Evolutionary conservation across 352 stramenopile genomes (phyloP).

Genomic region (Phytopythium sindhum): DNA sequence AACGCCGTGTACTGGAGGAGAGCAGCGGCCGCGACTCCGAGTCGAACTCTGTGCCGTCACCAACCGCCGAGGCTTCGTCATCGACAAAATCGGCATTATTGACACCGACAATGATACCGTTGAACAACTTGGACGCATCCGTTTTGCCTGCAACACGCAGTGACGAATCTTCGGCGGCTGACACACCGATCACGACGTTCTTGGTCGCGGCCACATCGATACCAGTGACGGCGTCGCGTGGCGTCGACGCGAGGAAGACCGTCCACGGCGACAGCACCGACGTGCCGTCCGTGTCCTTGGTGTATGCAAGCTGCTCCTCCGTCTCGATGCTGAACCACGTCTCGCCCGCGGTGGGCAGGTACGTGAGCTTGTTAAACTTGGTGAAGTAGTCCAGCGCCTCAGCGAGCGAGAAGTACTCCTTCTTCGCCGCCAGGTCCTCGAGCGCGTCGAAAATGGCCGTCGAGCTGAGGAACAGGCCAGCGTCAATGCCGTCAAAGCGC

Average conservation of each 20-base stretch:
- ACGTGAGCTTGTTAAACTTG: constrained; percentile 59
- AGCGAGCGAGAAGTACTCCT: constrained; percentile 71
- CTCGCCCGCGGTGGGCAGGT: constrained; percentile 58
- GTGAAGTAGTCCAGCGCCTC: constrained; percentile 72
- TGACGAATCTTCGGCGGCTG: constrained; percentile 52
- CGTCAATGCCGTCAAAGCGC: constrained; percentile 64
- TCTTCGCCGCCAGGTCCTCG: constrained; percentile 52
- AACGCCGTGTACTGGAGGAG: constrained; percentile 26
- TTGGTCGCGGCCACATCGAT: constrained; percentile 47
- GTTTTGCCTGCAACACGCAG: constrained; percentile 65
- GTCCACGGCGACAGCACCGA: constrained; percentile 71
- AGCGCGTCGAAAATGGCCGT: constrained; percentile 66
- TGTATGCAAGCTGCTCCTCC: constrained; percentile 75
- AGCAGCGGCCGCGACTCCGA: constrained; percentile 42
- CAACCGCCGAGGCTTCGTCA: constrained; percentile 15
- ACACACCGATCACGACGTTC: constrained; percentile 76
- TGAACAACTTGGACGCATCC: constrained; percentile 45
- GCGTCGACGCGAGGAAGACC: constrained; percentile 68
- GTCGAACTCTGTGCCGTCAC: constrained; percentile 19
- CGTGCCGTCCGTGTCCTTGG: constrained; percentile 65
- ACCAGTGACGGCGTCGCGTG: constrained; percentile 11
- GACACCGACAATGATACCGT: constrained; percentile 72
- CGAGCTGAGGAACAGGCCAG: constrained; percentile 70
- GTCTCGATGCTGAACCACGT: constrained; percentile 86
- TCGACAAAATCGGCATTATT: constrained; percentile 39